Evolutionary conservation across 2,329 filamentous ascomycete genomes (phyloP).

Genomic region (Arthrobotrys conoides): DNA sequence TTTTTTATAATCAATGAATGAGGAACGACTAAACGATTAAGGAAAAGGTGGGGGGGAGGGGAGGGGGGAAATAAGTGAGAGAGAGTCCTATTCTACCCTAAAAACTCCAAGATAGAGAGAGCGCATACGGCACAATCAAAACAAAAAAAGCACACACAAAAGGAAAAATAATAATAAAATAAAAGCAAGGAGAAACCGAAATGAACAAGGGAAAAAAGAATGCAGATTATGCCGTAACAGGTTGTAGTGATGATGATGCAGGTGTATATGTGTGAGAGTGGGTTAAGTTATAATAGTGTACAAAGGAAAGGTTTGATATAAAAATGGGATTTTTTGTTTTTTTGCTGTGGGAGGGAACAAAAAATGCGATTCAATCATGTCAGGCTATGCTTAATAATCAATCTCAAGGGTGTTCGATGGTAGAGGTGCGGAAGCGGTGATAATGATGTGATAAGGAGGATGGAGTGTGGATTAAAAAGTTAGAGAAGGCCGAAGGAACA

Average conservation of each 20-base stretch:
- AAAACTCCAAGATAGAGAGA: constrained; percentile 56
- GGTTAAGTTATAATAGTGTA: constrained; percentile 40
- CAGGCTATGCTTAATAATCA: constrained; percentile 20
- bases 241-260: neutral
- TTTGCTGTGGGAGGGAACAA: constrained; percentile 7
- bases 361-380: constrained; percentile 44
- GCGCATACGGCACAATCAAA: constrained; percentile 10
- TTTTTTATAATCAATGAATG: neutral
- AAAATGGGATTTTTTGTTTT: constrained; percentile 2
- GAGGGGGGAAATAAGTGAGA: constrained; percentile 6
- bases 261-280: neutral
- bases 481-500: neutral
- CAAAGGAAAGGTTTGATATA: constrained; percentile 45
- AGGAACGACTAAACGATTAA: neutral
- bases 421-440: neutral
- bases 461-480: constrained; percentile 34
- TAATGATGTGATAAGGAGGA: neutral
- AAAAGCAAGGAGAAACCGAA: neutral
- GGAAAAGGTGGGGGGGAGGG: neutral
- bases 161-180: neutral
- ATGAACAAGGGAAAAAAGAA: no score
- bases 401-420: neutral
- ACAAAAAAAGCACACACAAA: constrained; percentile 22
- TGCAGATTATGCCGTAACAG: constrained; percentile 36
- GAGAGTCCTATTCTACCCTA: constrained; percentile 51